Evolutionary conservation across 2,329 filamentous ascomycete genomes (phyloP).

Genomic region (Fusarium verrucosum): DNA sequence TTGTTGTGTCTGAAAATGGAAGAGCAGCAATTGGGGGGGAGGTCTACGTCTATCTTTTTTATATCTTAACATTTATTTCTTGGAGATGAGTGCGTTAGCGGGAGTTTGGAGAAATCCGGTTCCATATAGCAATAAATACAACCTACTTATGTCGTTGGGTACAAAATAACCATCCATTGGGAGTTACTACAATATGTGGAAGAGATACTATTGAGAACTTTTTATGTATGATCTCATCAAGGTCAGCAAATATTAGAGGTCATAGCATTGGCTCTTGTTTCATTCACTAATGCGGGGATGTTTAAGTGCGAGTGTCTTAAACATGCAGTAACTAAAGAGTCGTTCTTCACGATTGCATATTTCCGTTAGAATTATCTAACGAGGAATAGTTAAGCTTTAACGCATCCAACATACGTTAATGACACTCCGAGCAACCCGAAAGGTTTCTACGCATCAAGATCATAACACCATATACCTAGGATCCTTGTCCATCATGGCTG

Average conservation of each 20-base stretch:
- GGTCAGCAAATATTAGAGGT: constrained; percentile 25
- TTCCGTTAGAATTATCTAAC: too few species aligned
- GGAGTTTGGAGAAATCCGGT: constrained; percentile 29
- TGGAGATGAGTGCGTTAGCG: constrained; percentile 15
- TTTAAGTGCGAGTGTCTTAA: neutral
- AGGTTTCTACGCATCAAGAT: neutral
- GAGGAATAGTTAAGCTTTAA: too few species aligned
- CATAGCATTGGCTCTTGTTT: constrained; percentile 20
- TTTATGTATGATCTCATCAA: constrained; percentile 1
- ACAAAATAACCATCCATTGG: neutral
- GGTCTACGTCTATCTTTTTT: neutral
- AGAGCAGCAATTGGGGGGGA: neutral
- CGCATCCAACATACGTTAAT: too few species aligned
- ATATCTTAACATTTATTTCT: constrained; percentile 3
- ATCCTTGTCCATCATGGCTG: too few species aligned
- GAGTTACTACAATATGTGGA: neutral
- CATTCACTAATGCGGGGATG: neutral
- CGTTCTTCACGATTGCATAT: neutral
- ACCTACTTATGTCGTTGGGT: neutral
- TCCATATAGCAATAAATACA: constrained; percentile 4
- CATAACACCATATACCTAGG: neutral
- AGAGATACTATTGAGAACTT: neutral
- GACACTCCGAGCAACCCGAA: neutral
- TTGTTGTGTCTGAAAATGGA: neutral
- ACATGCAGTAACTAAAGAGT: neutral